Conservation (phyloP, 345 rosid species). For the Clarkia xantiana region DNA sequence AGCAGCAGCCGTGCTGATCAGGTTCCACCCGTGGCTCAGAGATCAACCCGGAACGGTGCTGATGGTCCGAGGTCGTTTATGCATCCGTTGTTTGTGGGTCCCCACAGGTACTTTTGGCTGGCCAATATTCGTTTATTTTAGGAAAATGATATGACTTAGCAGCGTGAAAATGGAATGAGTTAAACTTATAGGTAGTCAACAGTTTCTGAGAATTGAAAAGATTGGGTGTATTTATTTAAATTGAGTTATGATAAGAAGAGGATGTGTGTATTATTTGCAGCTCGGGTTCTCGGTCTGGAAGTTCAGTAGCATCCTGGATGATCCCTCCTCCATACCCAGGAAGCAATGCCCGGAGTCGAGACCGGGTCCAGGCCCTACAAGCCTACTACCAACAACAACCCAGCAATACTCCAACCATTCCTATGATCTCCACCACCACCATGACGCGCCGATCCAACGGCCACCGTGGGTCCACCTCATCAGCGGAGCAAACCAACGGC, state of each 20-base stretch:
- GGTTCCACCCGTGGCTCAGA: conserved; percentile 36
- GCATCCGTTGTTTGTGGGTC: conserved; percentile 69
- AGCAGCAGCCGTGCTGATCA: conserved; percentile 38
- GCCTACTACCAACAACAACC: conserved; percentile 83
- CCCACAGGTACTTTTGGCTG: conserved; percentile 11
- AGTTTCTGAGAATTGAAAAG: too few relatives aligned
- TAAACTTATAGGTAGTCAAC: background rate
- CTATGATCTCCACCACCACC: conserved; percentile 28
- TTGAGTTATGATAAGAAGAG: too few relatives aligned
- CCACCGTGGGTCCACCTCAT: conserved; percentile 49
- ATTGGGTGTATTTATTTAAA: too few relatives aligned
- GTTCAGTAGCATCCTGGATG: conserved; percentile 51
- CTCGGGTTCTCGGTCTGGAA: conserved; percentile 54
- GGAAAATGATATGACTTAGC: too few relatives aligned
- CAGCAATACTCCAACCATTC: conserved; percentile 32
- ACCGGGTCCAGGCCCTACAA: conserved; percentile 83
- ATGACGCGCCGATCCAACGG: conserved; percentile 37
- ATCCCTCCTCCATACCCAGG: conserved; percentile 78
- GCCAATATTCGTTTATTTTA: too few relatives aligned
- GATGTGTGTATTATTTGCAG: conserved; percentile 14
- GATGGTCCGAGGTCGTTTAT: conserved; percentile 59
- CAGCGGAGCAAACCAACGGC: conserved; percentile 60
- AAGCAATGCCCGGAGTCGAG: conserved; percentile 75
- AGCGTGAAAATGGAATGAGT: background rate
- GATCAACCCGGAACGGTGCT: conserved; percentile 45